phyloP scores from a whole-genome alignment of 345 rosid genomes.

The Trapa bicornis region DNA sequence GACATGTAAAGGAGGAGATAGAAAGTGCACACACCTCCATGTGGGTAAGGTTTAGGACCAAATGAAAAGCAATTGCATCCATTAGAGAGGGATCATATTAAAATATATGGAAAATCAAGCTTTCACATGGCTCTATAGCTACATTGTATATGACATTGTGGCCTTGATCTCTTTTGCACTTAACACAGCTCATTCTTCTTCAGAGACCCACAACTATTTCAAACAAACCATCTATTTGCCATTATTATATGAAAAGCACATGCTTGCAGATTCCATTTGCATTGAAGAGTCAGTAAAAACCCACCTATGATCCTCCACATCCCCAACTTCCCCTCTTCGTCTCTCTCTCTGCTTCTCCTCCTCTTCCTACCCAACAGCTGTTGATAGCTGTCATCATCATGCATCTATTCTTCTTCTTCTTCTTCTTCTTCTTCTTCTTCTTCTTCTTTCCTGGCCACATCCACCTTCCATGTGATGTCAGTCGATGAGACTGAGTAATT shows the following conservation, averaged over 20 bases:
- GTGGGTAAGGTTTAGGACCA: conserved; percentile 41
- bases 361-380: conserved; percentile 45
- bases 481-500: conserved; percentile 14
- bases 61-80: conserved; percentile 20
- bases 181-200: conserved; percentile 27
- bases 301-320: conserved; percentile 46
- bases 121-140: conserved; percentile 32
- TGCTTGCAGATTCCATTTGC: conserved; percentile 30
- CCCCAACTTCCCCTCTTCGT: background rate
- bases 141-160: background rate
- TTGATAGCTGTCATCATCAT: conserved; percentile 50
- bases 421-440: conserved; percentile 9
- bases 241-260: conserved; percentile 25
- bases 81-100: background rate
- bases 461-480: conserved; percentile 34
- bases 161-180: conserved; percentile 1
- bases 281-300: background rate
- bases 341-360: background rate
- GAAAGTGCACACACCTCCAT: conserved; percentile 35
- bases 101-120: conserved; percentile 11
- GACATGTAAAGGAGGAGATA: background rate
- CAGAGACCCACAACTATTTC: conserved; percentile 6
- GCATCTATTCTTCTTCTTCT: background rate
- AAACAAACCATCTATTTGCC: too few relatives aligned
- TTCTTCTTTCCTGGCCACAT: conserved; percentile 18